Evolutionary conservation across 768 basidiomycete genomes (phyloP).

Genomic region (Russula olivacea): DNA sequence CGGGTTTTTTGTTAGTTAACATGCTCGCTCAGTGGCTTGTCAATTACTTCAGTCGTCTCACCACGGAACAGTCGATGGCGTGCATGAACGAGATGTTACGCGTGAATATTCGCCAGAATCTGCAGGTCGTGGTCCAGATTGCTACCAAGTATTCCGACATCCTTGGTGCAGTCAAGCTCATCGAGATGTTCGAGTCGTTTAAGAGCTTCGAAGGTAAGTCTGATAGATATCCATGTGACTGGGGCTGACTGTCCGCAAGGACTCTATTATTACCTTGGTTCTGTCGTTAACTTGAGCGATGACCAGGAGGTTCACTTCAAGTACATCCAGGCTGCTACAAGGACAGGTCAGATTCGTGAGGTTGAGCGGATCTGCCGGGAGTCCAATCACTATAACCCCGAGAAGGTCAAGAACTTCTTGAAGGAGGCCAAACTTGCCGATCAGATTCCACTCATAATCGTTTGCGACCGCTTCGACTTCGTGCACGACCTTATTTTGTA

Average conservation of each 20-base stretch:
- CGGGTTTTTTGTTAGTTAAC: background rate
- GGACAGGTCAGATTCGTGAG: slow-evolving; percentile 97
- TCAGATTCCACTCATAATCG: slow-evolving; percentile 97
- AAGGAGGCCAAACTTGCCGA: slow-evolving; percentile 96
- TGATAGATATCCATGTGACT: background rate
- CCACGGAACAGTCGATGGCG: slow-evolving; percentile 94
- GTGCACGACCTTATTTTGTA: slow-evolving; percentile 98
- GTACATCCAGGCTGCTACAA: slow-evolving; percentile 97
- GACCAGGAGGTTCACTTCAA: slow-evolving; percentile 99
- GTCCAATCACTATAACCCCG: slow-evolving; percentile 95
- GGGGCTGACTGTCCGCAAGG: slow-evolving; percentile 37
- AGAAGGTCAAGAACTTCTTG: slow-evolving; percentile 99
- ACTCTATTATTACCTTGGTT: slow-evolving; percentile 97
- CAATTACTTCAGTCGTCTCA: slow-evolving; percentile 92
- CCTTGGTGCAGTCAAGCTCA: slow-evolving; percentile 92
- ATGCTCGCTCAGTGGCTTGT: slow-evolving; percentile 75
- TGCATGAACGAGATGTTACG: slow-evolving; percentile 97
- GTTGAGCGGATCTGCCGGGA: slow-evolving; percentile 98
- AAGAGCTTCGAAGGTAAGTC: slow-evolving; percentile 88
- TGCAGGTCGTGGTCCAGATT: slow-evolving; percentile 94
- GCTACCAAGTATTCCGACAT: slow-evolving; percentile 99
- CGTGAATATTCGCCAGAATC: slow-evolving; percentile 95
- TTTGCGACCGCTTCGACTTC: slow-evolving; percentile 99
- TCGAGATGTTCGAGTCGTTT: slow-evolving; percentile 97
- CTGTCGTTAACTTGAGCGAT: slow-evolving; percentile 92